Evolutionary conservation across 768 basidiomycete genomes (phyloP).

Genomic region (Calocybe cyanea): DNA sequence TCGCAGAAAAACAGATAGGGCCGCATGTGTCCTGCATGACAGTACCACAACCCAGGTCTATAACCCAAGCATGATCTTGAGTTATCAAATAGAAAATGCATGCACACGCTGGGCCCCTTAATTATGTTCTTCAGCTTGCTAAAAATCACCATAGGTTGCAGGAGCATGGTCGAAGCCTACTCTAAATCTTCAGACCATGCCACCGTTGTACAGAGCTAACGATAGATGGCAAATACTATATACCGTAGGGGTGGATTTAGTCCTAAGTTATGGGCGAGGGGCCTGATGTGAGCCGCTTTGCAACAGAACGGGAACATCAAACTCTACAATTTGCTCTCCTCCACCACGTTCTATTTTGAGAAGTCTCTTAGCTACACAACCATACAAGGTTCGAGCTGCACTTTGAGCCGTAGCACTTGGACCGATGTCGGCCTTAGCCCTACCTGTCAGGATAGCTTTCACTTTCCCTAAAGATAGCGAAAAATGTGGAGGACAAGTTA

Average conservation of each 20-base stretch:
- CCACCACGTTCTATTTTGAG: conserved; percentile 73
- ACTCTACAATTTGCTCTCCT: conserved; percentile 72
- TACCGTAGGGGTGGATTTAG: neutral
- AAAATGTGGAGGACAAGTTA: conserved; percentile 49
- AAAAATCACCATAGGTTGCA: too few relatives aligned
- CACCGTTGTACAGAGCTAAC: too few relatives aligned
- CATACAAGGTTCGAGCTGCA: conserved; percentile 63
- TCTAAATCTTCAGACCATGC: too few relatives aligned
- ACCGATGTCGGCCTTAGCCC: conserved; percentile 32
- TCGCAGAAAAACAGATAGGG: too few relatives aligned
- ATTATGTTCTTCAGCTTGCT: too few relatives aligned
- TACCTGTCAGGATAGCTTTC: conserved; percentile 51
- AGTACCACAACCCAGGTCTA: too few relatives aligned
- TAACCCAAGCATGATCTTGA: too few relatives aligned
- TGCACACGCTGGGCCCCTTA: too few relatives aligned
- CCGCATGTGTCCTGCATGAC: too few relatives aligned
- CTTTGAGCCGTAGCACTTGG: conserved; percentile 34
- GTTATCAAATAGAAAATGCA: too few relatives aligned
- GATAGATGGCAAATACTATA: too few relatives aligned
- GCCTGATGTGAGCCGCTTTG: neutral
- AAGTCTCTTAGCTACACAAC: conserved; percentile 77
- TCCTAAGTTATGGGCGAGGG: neutral
- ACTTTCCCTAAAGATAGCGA: conserved; percentile 59
- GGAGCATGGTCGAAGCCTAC: too few relatives aligned
- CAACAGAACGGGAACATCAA: conserved; percentile 56